Evolutionary conservation across 257 asterid species (phyloP), one percentile per base, ranked within the genome.

Genomic region (Gentiana straminea): DNA sequence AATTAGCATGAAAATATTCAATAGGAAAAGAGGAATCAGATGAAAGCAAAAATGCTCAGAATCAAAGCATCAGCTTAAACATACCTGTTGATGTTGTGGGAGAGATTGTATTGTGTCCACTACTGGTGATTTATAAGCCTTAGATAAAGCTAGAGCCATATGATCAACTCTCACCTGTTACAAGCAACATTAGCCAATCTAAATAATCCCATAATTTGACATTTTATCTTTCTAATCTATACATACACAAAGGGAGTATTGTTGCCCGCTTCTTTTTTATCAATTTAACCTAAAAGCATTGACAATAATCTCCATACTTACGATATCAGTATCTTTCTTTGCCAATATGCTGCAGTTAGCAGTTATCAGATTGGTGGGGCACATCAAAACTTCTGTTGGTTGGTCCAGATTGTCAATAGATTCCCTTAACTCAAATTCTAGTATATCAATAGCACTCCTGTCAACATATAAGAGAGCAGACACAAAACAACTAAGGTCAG

Each of bases 1-100:
- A 41, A 5, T 41, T 41, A 41, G 46, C 8, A 4, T 5, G 2
- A 41, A 41, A 41, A 41, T 7, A 5, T 41, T 41, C 46, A 41
- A 2, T 41, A 5, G 46, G 46, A 41, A 1, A 7, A 41, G 46
- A 8, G 5, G 11, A 41, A 41, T 5, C 46, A 6, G 9, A 4
- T 41, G 46, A 41, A 41, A 41, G 46, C 46, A 41, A 10, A 41
- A 7, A 41, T 41, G 8, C 7, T 10, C 46, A 7, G 4, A 37
- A 33, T 33, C 0, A 32, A 54, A 46, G 12, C n/a, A 44, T 8
- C 54, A 54, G 8, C 43, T 39, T 46, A 51, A 59, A 52, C 15
- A 37, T 69, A 92, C 99, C 94, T 92, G 99, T 71, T 92, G 99
- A 85, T 88, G 97, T 73, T 84, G 99, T 34, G 99, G 99, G 66